Evolutionary conservation across 108 stramenopile genomes (phyloP), one percentile per base, ranked within the genome.

Genomic region (Pseudonitzschia delicatissima): DNA sequence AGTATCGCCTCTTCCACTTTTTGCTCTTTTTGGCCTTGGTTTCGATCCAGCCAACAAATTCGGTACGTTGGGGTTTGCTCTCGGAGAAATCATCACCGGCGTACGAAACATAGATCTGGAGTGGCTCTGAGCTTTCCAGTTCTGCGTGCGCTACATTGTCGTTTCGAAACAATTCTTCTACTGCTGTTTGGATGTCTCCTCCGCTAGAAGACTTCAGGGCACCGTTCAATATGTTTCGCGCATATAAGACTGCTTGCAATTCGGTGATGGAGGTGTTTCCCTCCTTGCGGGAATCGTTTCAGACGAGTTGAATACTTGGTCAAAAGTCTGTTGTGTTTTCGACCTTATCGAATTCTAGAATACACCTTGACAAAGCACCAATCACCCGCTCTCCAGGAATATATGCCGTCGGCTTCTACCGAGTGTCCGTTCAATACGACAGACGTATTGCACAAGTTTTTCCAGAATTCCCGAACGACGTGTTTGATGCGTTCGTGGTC

Each of bases 381-480:
- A 93, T 71, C 18, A 88, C 77, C 34, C 86, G 72, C 36, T 93
- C 89, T 0, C 85, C 82, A 6, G n/a, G 85, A 87, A 57, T 78
- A 80, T n/a, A 77, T 50, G 26, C 78, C 78, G 18, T 77, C 73
- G 11, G 77, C 85, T 15, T 60, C 40, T 28, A 90, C 68, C 5
- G 85, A 42, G 34, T 79, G 34, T 13, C 86, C 92, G 71, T 93
- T 93, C 44, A 93, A 81, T 26, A 71, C 72, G 21, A 93, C 78
- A 11, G 87, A 74, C n/a, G 80, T 80, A 40, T 76, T 61, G 31
- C 67, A 58, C 48, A 93, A 60, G 68, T 74, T 82, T 25, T 88
- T 88, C 91, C 87, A 93, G 42, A 85, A 72, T 11, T 82, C 76
- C 1, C 63, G 26, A 33, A 82, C 68, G 12, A 69, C 49, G 20